phyloP scores from a whole-genome alignment of 2,329 filamentous ascomycete genomes.

The Epichloe festucae region DNA sequence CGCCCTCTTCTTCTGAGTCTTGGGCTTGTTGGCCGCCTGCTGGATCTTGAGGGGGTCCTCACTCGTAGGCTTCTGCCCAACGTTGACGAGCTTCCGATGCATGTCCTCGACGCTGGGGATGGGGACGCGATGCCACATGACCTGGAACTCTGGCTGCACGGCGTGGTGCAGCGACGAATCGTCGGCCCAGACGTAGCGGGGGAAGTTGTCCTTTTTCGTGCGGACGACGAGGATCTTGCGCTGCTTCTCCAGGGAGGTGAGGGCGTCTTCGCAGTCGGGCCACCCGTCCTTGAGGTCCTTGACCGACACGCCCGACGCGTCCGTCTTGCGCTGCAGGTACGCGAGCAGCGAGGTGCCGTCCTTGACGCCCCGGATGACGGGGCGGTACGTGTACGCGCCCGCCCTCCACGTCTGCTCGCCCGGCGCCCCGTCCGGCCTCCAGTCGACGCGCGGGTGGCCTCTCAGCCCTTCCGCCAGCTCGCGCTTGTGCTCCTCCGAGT shows the following conservation, averaged over 20 bases:
- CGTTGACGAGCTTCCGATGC: conserved; percentile 61
- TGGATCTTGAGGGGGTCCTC: conserved; percentile 51
- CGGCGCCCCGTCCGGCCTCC: conserved; percentile 41
- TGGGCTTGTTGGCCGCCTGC: conserved; percentile 40
- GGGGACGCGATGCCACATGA: conserved; percentile 69
- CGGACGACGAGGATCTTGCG: conserved; percentile 75
- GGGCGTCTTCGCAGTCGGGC: conserved; percentile 68
- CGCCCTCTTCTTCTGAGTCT: conserved; percentile 60
- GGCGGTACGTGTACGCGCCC: conserved; percentile 72
- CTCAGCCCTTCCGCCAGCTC: conserved; percentile 57
- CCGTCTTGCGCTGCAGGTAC: conserved; percentile 69
- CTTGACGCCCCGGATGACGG: conserved; percentile 67
- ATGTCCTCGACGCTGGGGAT: conserved; percentile 66
- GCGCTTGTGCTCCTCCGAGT: conserved; percentile 47
- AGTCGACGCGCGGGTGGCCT: conserved; percentile 46
- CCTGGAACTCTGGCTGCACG: conserved; percentile 72
- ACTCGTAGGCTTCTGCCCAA: conserved; percentile 73
- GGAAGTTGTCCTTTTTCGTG: conserved; percentile 83
- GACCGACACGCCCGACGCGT: conserved; percentile 68
- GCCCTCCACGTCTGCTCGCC: conserved; percentile 53
- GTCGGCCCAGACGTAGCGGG: conserved; percentile 83
- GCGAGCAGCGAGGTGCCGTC: conserved; percentile 64
- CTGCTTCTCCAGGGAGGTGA: conserved; percentile 64
- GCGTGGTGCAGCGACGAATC: conserved; percentile 62
- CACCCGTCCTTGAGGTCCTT: conserved; percentile 94